Base-by-base conservation (phyloP, 805 yeast species). In the Pichia thaimueangensis region DNA sequence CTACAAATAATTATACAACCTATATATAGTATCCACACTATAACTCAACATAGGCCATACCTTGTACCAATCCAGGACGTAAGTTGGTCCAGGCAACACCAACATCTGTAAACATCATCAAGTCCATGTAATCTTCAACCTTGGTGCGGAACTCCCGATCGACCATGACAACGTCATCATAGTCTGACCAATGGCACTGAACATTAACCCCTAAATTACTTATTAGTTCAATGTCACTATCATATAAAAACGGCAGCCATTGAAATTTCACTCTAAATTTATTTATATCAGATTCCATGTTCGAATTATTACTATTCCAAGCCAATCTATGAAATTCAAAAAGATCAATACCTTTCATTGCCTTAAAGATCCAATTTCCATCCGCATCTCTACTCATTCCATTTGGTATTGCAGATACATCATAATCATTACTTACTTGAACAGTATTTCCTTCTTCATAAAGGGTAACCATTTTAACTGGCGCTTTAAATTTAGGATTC, bases 141-240 rank as follows among this genome's bases (percentile, higher is more conserved):
- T 70, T 71, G 35, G 37, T 22, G 41, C 49, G 47, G 4, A 13
- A 7, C 12, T 50, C 57, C 1, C 71, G 76, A 37, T 65, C 70
- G 34, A 67, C 68, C 17, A 62, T 59, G 7, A 64, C 55, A 20
- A 60, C 56, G 38, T 58, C 73, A 28, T 77, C 78, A 57, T 77
- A 76, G 50, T 87, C 94, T 8, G 86, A 84, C 89, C 91, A 88
- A 54, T 67, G 77, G 57, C 96, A 88, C 20, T 74, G 68, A 8
- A 87, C 70, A 7, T 65, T 59, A 1, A 87, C 70, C 8, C 79
- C 81, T 38, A 86, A 60, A 43, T 64, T 21, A 17, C 38, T 34
- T 3, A 39, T 44, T n/a, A 59, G 60, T 13, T 55, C 62, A 23
- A 52, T 60, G 19, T 61, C 65, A 30, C 57, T 63, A 33, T 69